These are phyloP conservation scores for Kokia cookei DNA, from an alignment of 441 rosid genomes.

Conservation along the genomic window DNA sequence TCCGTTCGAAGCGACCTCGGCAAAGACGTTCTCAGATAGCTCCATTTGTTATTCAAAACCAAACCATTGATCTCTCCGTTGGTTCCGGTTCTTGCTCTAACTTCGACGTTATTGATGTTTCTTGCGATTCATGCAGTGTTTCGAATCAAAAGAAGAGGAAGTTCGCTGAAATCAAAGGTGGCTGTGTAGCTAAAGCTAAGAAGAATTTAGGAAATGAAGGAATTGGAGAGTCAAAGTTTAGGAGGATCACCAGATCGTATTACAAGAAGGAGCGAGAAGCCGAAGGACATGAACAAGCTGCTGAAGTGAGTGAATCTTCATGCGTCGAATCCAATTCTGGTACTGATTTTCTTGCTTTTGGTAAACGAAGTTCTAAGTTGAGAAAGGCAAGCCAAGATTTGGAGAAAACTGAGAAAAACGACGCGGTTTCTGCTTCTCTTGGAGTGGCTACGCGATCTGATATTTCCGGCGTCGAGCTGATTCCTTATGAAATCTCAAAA, in stretches of 20 bases:
- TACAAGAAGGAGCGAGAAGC: slow-evolving; percentile 24
- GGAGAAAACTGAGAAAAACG: slow-evolving; percentile 15
- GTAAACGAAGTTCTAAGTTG: slow-evolving; percentile 16
- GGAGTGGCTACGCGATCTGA: slow-evolving; percentile 25
- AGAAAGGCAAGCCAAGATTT: slow-evolving; percentile 2
- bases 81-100: slow-evolving; percentile 30
- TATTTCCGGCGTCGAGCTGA: slow-evolving; percentile 32
- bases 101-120: slow-evolving; percentile 32
- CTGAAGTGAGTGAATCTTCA: slow-evolving; percentile 54
- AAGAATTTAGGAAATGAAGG: slow-evolving; percentile 15
- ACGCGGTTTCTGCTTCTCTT: slow-evolving; percentile 16
- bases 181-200: slow-evolving; percentile 17
- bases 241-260: slow-evolving; percentile 57
- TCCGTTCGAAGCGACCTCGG: slow-evolving; percentile 50
- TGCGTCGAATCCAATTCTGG: slow-evolving; percentile 45
- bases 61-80: slow-evolving; percentile 20
- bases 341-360: slow-evolving; percentile 21
- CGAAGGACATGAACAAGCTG: slow-evolving; percentile 14
- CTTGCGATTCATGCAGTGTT: slow-evolving; percentile 44
- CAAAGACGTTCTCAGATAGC: slow-evolving; percentile 43
- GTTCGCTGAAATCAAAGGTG: slow-evolving; percentile 14
- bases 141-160: slow-evolving; percentile 21
- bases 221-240: slow-evolving; percentile 21
- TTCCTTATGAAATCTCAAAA: slow-evolving; percentile 24
- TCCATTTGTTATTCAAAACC: slow-evolving; percentile 22